Evolutionary conservation across 345 rosid genomes (phyloP), one percentile per base, ranked within the genome.

Genomic region (Raphanus raphanistrum): DNA sequence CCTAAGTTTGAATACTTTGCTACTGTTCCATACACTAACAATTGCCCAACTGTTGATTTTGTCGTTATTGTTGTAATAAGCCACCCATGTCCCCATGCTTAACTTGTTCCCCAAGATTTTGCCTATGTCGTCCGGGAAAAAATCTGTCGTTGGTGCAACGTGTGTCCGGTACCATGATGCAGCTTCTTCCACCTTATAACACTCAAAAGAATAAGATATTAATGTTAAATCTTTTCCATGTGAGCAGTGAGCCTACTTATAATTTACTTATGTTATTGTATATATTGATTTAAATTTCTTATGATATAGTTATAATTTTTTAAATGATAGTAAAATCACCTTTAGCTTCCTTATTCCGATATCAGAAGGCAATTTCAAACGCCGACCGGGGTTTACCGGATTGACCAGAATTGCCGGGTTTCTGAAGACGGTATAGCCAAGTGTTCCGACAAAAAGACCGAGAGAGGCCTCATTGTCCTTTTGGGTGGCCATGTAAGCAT

Each of bases 11-110:
- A 90, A 92, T 3, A 92, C 66, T 52, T 88, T 88, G 21, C 90
- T 87, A 59, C 87, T 90, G 71, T 90, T 86, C 97, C 96, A 92
- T 12, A 89, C 97, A 69, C 97, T 92, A 28, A 92, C 71, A 87
- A 89, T 82, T 45, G 97, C 97, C 96, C 94, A 92, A 70, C 81
- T 84, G 36, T 55, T 72, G 16, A 60, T 63, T 38, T 31, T 55
- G 41, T 74, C 73, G 4, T 58, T 64, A 2, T 75, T 78, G 5
- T 82, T 87, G 80, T 71, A 70, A 71, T 81, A 86, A 45, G 92
- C 93, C 75, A 86, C 80, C 92, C 93, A 92, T n/a, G 97, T 92
- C 28, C 97, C 97, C 15, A 90, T 67, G 63, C 87, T 90, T 26
- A 89, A 78, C 82, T 82, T 85, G 84, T 88, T 88, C 48, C 84